Percentiles rank a stretch among this genome's conserved stretches.
These are phyloP conservation scores for Rhizopus delemar DNA, from an alignment of 371 early-diverging fungal genomes.

Conservation along the genomic window DNA sequence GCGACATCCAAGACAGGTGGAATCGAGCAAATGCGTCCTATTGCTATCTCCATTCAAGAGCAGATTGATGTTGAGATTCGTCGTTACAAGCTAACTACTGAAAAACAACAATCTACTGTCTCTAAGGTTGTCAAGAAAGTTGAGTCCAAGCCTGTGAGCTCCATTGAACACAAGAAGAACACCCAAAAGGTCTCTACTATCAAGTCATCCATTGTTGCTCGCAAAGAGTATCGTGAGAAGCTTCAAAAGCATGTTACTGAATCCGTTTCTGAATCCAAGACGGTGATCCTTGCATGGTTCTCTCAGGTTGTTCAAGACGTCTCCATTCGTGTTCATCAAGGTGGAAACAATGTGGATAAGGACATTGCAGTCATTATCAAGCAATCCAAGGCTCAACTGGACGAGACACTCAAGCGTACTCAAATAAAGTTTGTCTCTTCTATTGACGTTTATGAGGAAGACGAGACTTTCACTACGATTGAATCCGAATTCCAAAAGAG, in stretches of 20 bases:
- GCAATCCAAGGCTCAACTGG: slow-evolving; percentile 20
- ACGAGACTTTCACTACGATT: slow-evolving; percentile 23
- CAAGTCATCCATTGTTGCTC: slow-evolving; percentile 14
- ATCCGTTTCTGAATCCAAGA: slow-evolving; percentile 24
- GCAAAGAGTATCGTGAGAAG: slow-evolving; percentile 23
- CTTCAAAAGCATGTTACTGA: slow-evolving; percentile 21
- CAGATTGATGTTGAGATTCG: slow-evolving; percentile 28
- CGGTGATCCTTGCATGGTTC: slow-evolving; percentile 22
- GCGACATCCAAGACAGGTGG: slow-evolving; percentile 29
- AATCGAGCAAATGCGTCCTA: slow-evolving; percentile 32
- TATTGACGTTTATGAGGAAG: slow-evolving; percentile 18
- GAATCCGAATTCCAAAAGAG: slow-evolving; percentile 21
- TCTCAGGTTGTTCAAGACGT: slow-evolving; percentile 24
- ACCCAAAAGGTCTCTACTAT: slow-evolving; percentile 13
- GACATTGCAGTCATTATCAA: slow-evolving; percentile 24
- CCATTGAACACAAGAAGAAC: slow-evolving; percentile 24
- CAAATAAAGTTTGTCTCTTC: slow-evolving; percentile 22
- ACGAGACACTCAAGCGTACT: slow-evolving; percentile 19
- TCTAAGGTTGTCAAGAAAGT: slow-evolving; percentile 3
- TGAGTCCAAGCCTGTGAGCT: slow-evolving; percentile 8
- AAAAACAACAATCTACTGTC: slow-evolving; percentile 5
- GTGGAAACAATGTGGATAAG: slow-evolving; percentile 19
- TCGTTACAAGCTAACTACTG: slow-evolving; percentile 24
- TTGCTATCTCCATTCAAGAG: slow-evolving; percentile 26
- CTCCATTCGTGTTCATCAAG: slow-evolving; percentile 24